Evolutionary conservation across 495 filamentous ascomycete species (phyloP).

Genomic region (Tuber microsphaerosporum): DNA sequence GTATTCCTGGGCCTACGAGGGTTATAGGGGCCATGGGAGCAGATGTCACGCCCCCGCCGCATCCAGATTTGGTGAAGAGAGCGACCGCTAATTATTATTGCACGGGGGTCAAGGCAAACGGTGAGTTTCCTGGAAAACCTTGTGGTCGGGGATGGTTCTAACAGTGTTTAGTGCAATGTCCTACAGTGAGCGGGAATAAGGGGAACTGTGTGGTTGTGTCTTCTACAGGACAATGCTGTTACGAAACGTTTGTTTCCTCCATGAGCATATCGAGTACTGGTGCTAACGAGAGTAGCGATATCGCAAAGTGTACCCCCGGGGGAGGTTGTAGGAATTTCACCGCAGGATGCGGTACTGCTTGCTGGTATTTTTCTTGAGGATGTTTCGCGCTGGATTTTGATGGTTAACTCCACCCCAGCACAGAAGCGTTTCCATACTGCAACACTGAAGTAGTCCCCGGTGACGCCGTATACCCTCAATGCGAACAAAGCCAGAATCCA

Average conservation of each 20-base stretch:
- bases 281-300: not conserved
- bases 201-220: not conserved
- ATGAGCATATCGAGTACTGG: not conserved
- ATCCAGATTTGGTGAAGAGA: not conserved
- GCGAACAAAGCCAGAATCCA: not conserved
- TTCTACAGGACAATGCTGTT: not conserved
- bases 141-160: not conserved
- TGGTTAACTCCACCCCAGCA: not conserved
- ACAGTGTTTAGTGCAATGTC: not conserved
- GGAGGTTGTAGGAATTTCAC: not conserved
- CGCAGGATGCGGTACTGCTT: not conserved
- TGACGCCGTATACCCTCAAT: not conserved
- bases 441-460: not conserved
- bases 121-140: not conserved
- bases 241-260: not conserved
- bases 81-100: not conserved
- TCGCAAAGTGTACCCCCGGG: not conserved
- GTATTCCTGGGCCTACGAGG: not conserved
- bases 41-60: not conserved
- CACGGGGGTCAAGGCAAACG: not conserved
- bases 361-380: not conserved
- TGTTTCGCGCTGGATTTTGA: not conserved
- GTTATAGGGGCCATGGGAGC: not conserved
- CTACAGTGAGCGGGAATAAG: not conserved
- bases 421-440: not conserved